Evolutionary conservation across 1,139 yeast species (phyloP), one percentile per base, ranked within the genome.

Genomic region (Yamadazyma atlantica): DNA sequence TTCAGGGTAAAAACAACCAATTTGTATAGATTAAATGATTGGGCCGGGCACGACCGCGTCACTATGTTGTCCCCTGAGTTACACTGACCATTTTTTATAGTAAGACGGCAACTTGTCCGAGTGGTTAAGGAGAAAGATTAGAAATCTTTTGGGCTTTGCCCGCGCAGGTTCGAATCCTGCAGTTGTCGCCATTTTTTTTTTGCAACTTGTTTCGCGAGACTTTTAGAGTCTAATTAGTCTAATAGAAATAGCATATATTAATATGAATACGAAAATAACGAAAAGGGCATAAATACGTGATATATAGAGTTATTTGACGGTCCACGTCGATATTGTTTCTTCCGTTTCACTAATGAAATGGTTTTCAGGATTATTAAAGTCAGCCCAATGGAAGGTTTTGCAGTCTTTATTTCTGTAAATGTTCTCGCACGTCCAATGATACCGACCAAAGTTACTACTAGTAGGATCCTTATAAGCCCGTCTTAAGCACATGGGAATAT

Each of bases 161-260:
- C 85, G 85, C 88, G 86, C 86, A 81, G 87, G 88, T 82, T 82
- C 87, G 82, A 82, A 78, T 81, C 87, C 87, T 80, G 87, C 85
- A 74, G 85, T 78, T 80, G 86, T 80, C 87, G 87, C 44, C 44
- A 58, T 58, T 60, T 64, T 62, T 60, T 60, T 59, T 49, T 19
- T 23, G 26, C 26, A 23, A n/a, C 26, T n/a, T 4, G 4, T n/a
- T n/a, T n/a, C n/a, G n/a, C n/a, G n/a, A n/a, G n/a, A n/a, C n/a
- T n/a, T n/a, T n/a, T n/a, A n/a, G n/a, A n/a, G n/a, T n/a, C n/a
- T n/a, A n/a, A n/a, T n/a, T n/a, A n/a, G n/a, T n/a, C n/a, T n/a
- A n/a, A n/a, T n/a, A n/a, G n/a, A n/a, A n/a, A n/a, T n/a, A n/a
- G n/a, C n/a, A n/a, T n/a, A n/a, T n/a, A n/a, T n/a, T n/a, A n/a